Percentiles rank a stretch among this genome's conserved stretches.
Conservation (phyloP, 129 eudicot genomes). For the Calendula officinalis region DNA sequence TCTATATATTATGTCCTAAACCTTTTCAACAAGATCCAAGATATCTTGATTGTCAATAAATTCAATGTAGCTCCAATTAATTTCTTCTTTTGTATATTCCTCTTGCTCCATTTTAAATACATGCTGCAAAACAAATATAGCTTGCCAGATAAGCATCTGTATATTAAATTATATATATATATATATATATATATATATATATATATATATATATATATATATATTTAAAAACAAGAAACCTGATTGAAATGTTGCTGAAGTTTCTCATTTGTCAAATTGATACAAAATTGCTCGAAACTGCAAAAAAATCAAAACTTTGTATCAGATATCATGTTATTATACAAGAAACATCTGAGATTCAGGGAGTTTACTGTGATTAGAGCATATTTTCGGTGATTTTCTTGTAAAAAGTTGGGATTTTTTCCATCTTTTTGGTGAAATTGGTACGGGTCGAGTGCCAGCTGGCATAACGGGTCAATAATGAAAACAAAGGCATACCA, state of each 20-base stretch:
- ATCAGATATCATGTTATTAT: conserved; percentile 13
- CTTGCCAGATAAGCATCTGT: conserved; percentile 2
- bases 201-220: conserved; percentile 8
- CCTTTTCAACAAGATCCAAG: conserved; percentile 98
- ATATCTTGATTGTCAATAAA: conserved; percentile 95
- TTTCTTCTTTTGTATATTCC: conserved; percentile 96
- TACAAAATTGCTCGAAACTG: conserved; percentile 99
- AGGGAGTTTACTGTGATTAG: conserved; percentile 5
- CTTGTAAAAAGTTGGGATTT: conserved; percentile 1
- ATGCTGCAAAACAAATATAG: conserved; percentile 60
- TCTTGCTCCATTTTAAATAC: conserved; percentile 99
- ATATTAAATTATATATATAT: neutral
- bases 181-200: neutral
- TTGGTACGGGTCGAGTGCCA: conserved; percentile 14
- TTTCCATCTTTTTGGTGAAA: neutral
- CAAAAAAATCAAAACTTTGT: conserved; percentile 16
- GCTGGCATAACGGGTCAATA: conserved; percentile 27
- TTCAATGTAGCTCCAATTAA: conserved; percentile 98
- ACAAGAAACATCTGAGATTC: conserved; percentile 7
- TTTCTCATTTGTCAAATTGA: conserved; percentile 97
- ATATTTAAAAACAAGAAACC: conserved; percentile 40
- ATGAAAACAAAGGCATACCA: conserved; percentile 76
- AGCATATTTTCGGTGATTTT: conserved; percentile 4
- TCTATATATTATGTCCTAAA: conserved; percentile 26
- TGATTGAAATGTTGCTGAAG: conserved; percentile 99